A percentile compares a stretch with the other conserved stretches of the same genome.
Evolutionary conservation across 345 rosid genomes (phyloP).

Genomic region (Aurinia saxatilis): DNA sequence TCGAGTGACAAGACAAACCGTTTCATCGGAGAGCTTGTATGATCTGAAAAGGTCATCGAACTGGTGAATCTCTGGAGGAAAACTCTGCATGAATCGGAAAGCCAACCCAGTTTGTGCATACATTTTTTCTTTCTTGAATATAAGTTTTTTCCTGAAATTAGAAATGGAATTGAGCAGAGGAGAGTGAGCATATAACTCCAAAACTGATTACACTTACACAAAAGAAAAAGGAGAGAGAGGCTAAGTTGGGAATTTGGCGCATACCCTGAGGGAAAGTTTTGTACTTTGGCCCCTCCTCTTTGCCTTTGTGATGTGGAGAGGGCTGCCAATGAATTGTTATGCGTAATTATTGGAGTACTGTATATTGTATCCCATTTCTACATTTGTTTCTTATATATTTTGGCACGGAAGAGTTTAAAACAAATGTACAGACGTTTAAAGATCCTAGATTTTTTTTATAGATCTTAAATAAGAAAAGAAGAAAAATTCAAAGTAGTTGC

Average conservation of each 20-base stretch:
- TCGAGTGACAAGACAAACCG: slow-evolving; percentile 30
- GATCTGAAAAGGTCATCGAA: slow-evolving; percentile 62
- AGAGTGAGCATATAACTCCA: neutral
- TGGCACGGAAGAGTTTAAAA: neutral
- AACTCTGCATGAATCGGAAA: slow-evolving; percentile 57
- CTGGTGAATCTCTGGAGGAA: slow-evolving; percentile 52
- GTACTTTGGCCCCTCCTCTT: slow-evolving; percentile 11
- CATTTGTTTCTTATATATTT: neutral
- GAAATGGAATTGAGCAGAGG: neutral
- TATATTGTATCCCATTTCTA: neutral
- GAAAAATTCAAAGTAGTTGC: too few species aligned
- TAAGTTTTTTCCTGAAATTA: neutral
- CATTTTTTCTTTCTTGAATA: slow-evolving; percentile 39
- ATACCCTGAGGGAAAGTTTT: slow-evolving; percentile 19
- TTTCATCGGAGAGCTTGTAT: slow-evolving; percentile 49
- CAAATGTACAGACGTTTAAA: neutral
- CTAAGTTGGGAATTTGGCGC: slow-evolving; percentile 20
- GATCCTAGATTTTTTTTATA: too few species aligned
- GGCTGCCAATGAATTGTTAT: neutral
- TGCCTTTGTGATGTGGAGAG: slow-evolving; percentile 23
- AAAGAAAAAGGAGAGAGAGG: neutral
- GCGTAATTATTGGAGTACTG: slow-evolving; percentile 2
- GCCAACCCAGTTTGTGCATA: slow-evolving; percentile 59
- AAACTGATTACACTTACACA: too few species aligned
- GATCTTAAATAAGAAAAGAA: too few species aligned